Evolutionary conservation across 2,329 filamentous ascomycete species (phyloP).

Genomic region (Exophiala mesophila): DNA sequence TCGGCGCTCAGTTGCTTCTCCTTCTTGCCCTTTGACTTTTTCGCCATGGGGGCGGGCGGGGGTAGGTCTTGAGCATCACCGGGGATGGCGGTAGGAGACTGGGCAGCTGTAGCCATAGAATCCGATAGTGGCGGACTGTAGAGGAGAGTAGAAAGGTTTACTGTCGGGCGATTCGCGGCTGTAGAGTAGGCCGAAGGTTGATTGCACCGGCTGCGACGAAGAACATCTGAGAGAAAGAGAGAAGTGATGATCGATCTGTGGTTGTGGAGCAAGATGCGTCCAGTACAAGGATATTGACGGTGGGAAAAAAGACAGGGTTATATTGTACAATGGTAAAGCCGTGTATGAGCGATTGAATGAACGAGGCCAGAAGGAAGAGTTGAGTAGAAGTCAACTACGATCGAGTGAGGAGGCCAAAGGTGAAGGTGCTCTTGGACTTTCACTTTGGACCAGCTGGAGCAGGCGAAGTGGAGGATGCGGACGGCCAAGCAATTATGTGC

Average conservation of each 20-base stretch:
- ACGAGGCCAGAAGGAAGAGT: too few species aligned
- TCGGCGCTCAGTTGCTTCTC: constrained; percentile 81
- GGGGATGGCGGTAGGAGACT: constrained; percentile 33
- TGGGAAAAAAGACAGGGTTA: too few species aligned
- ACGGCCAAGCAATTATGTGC: too few species aligned
- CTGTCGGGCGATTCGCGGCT: not conserved
- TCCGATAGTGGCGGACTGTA: too few species aligned
- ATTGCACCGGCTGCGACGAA: not conserved
- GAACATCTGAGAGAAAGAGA: not conserved
- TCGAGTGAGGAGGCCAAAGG: not conserved
- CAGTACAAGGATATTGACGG: not conserved
- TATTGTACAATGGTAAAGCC: too few species aligned
- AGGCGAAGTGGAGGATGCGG: too few species aligned
- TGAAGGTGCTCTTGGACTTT: too few species aligned
- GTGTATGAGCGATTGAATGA: too few species aligned
- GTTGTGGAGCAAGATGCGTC: too few species aligned
- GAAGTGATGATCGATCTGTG: too few species aligned
- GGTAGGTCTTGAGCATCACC: constrained; percentile 39
- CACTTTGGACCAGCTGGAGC: too few species aligned
- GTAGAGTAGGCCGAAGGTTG: not conserved
- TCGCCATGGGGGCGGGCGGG: constrained; percentile 47
- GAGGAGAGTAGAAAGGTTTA: not conserved
- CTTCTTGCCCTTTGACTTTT: constrained; percentile 65
- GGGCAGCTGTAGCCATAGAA: constrained; percentile 22
- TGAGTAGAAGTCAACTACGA: not conserved